Evolutionary conservation across 768 basidiomycete genomes (phyloP), one percentile per base, ranked within the genome.

Genomic region (Suillus weaverae): DNA sequence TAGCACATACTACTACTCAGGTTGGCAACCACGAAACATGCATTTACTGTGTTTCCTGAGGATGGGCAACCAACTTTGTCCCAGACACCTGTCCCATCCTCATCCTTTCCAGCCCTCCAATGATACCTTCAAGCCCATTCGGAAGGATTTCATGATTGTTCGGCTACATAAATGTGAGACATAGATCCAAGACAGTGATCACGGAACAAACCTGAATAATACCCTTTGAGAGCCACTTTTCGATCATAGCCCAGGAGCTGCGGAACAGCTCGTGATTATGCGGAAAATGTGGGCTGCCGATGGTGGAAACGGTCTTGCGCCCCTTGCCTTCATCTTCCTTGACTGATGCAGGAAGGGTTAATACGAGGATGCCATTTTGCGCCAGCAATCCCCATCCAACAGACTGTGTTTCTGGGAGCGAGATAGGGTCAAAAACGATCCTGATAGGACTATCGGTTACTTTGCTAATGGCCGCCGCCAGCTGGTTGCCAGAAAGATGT

Each of bases 61-160:
- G 83, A 62, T 71, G 78, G 2, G 65, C 79, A 7, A 85, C 74
- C 18, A 84, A 69, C 69, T 85, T 85, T 16, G 66, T 70, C 4
- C 78, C 82, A 30, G 80, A 82, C 32, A 83, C 74, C 63, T 79
- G 64, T 11, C 77, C 73, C 5, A 67, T 65, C 69, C 70, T 71
- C 69, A 84, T 54, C 64, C 71, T 71, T 55, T 78, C 71, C 30
- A 85, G 67, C 3, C 79, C 82, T 14, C 60, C 73, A 0, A 64
- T 48, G 13, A 84, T 74, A 8, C 77, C 81, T 6, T 68, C 61
- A 1, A 85, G 72, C 2, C 84, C 83, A 26, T 71, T 67, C 0
- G 78, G 74, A 16, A 85, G 69, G n/a, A 82, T 69, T 67, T 84
- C 79, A 7, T 77, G 66, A 16, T 73, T 71, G 66, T 77, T 79